Conservation (phyloP, 2,329 filamentous ascomycete genomes). For the Fusarium duplospermum region DNA sequence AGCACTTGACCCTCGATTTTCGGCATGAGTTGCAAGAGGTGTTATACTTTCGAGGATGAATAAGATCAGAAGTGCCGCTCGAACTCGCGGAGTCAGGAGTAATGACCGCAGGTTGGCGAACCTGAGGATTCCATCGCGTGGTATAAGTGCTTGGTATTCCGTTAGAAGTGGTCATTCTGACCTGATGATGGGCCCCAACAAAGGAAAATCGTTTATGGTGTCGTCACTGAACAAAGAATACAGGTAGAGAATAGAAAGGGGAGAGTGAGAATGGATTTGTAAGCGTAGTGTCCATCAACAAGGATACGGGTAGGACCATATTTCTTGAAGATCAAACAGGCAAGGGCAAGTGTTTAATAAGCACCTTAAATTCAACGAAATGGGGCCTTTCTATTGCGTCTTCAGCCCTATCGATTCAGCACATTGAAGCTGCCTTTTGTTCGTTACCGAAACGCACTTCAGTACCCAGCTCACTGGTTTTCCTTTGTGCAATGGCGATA, state of each 20-base stretch:
- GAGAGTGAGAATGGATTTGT: not conserved
- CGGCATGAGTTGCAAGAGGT: slow-evolving; percentile 19
- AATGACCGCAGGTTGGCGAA: not conserved
- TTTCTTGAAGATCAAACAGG: not conserved
- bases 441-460: not conserved
- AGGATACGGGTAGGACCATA: not conserved
- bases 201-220: too few species aligned
- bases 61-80: not conserved
- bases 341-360: not conserved
- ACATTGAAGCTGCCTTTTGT: not conserved
- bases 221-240: not conserved
- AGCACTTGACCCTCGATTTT: slow-evolving; percentile 14
- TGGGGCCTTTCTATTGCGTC: not conserved
- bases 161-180: not conserved
- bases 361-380: not conserved
- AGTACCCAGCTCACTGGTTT: not conserved
- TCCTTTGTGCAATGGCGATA: too few species aligned
- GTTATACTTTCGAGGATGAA: slow-evolving; percentile 1
- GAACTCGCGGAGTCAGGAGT: not conserved
- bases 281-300: not conserved
- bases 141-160: not conserved
- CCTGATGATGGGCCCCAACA: not conserved
- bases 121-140: not conserved
- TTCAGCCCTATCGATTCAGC: not conserved
- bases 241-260: not conserved